Evolutionary conservation across 345 rosid species (phyloP).

Genomic region (Gynandropsis gynandra): DNA sequence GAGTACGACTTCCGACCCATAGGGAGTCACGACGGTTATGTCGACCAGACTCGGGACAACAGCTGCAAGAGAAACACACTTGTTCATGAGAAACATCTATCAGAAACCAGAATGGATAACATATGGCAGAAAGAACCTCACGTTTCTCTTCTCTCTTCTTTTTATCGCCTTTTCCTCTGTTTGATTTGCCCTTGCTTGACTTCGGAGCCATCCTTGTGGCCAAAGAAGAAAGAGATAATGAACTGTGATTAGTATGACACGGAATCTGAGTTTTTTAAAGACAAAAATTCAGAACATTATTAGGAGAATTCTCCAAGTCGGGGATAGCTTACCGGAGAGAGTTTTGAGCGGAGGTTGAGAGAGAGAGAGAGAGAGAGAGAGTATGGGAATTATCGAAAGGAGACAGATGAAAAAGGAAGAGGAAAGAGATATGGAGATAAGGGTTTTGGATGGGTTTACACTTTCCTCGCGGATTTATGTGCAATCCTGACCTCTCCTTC

Average conservation of each 20-base stretch:
- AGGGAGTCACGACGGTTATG: conserved; percentile 52
- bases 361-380: background rate
- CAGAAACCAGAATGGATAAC: no score
- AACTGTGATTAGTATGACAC: background rate
- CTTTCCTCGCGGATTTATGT: conserved; percentile 12
- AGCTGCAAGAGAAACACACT: conserved; percentile 19
- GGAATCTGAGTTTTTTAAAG: no score
- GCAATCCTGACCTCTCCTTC: conserved; percentile 30
- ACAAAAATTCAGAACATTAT: background rate
- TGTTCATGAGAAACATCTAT: background rate
- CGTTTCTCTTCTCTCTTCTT: conserved; percentile 84
- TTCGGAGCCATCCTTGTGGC: conserved; percentile 87
- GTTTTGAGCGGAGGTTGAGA: background rate
- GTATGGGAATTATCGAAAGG: background rate
- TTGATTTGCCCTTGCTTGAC: conserved; percentile 60
- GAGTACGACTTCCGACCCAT: conserved; percentile 63
- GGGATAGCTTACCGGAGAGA: background rate
- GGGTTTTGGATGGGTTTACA: conserved; percentile 21
- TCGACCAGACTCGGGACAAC: conserved; percentile 61
- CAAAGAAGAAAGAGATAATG: background rate
- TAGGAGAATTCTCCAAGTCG: no score
- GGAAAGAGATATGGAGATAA: conserved; percentile 41
- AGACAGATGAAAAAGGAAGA: conserved; percentile 9
- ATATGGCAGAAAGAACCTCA: no score
- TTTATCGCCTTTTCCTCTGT: conserved; percentile 64